Evolutionary conservation across 768 basidiomycete species (phyloP).

Genomic region (Daedaleopsis nitida): DNA sequence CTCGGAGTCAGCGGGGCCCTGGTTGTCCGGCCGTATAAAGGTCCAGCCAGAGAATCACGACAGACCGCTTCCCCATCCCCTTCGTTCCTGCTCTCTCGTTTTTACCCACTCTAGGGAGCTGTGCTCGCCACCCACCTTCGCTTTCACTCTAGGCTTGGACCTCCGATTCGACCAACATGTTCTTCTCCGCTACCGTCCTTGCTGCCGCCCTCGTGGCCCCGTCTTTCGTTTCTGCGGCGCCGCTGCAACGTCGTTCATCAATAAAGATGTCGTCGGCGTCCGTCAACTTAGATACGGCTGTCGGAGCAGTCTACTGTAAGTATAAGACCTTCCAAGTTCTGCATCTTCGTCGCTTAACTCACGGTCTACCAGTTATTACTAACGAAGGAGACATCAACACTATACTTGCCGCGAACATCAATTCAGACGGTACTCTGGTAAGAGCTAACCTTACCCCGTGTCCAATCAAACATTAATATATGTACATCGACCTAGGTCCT

Average conservation of each 20-base stretch:
- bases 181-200: conserved; percentile 10
- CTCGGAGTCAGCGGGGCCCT: too few species aligned
- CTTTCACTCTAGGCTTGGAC: background rate
- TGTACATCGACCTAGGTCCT: conserved; percentile 14
- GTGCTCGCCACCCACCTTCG: conserved; percentile 10
- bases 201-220: conserved; percentile 11
- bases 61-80: conserved; percentile 7
- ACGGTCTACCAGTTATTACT: conserved; percentile 45
- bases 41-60: too few species aligned
- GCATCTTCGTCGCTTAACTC: background rate
- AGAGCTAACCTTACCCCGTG: background rate
- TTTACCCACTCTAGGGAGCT: conserved; percentile 9
- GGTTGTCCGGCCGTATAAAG: too few species aligned
- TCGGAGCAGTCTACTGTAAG: conserved; percentile 18
- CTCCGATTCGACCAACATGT: conserved; percentile 5
- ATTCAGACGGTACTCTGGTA: conserved; percentile 44
- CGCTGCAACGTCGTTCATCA: conserved; percentile 5
- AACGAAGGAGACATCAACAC: conserved; percentile 49
- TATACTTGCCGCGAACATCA: conserved; percentile 45
- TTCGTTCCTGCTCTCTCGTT: conserved; percentile 2
- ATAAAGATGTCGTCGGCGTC: conserved; percentile 14
- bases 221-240: conserved; percentile 9
- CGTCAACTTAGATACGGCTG: background rate
- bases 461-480: too few species aligned
- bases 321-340: background rate